phyloP scores from a whole-genome alignment of 192 early-diverging fungal genomes.

The Piromyces finnis region DNA sequence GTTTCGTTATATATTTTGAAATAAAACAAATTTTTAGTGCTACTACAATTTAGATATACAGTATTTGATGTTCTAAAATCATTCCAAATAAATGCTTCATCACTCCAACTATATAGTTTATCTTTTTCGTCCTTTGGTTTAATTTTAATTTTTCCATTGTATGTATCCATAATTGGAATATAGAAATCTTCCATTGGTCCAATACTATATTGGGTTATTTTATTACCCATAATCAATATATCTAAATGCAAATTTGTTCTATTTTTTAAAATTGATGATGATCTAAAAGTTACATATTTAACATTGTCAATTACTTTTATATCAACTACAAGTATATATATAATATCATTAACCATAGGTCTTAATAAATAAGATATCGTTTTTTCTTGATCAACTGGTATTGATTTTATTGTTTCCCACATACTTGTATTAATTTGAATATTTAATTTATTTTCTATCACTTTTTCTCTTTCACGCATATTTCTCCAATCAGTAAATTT shows the following conservation, averaged over 20 bases:
- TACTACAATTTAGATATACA: background rate
- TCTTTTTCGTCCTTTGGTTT: constrained; percentile 49
- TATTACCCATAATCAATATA: constrained; percentile 38
- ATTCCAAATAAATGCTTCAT: background rate
- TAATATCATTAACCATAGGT: constrained; percentile 57
- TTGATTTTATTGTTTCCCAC: constrained; percentile 83
- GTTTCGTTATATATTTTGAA: background rate
- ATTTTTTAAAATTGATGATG: constrained; percentile 67
- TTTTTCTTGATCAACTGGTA: constrained; percentile 80
- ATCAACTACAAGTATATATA: constrained; percentile 73
- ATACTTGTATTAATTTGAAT: background rate
- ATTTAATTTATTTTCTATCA: background rate
- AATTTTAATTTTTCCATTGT: constrained; percentile 56
- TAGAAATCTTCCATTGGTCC: constrained; percentile 68
- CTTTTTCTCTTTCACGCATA: constrained; percentile 23
- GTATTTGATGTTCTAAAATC: background rate
- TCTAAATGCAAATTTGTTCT: constrained; percentile 59
- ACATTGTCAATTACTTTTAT: constrained; percentile 70
- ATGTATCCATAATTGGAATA: constrained; percentile 73
- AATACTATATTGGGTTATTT: constrained; percentile 6
- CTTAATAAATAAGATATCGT: constrained; percentile 58
- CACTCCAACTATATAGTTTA: background rate
- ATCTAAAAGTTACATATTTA: constrained; percentile 84
- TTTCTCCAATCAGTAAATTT: constrained; percentile 47
- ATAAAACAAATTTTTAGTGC: background rate